Evolutionary conservation across 2,329 filamentous ascomycete species (phyloP).

Genomic region (Acephala macrosclerotiorum): DNA sequence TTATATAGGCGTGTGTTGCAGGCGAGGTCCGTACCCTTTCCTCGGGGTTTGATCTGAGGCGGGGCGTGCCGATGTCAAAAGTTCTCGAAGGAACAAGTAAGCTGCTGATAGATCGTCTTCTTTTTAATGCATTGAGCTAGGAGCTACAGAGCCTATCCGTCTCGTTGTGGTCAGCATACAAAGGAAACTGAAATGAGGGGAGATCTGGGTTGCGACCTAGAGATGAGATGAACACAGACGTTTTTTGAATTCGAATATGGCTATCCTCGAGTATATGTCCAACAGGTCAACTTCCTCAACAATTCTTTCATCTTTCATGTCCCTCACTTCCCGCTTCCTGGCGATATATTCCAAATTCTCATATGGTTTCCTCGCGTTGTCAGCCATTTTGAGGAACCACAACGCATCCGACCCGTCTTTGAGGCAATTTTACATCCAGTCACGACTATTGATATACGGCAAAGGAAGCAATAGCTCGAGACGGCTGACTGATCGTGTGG

Average conservation of each 20-base stretch:
- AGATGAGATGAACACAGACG: conserved; percentile 9
- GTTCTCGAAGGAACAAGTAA: conserved; percentile 14
- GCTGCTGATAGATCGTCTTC: conserved; percentile 21
- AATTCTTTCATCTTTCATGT: not conserved
- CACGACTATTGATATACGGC: conserved; percentile 17
- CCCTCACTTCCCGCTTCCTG: not conserved
- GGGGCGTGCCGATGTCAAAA: conserved; percentile 24
- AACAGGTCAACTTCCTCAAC: not conserved
- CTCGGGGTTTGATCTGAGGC: conserved; percentile 27
- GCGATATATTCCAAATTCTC: not conserved
- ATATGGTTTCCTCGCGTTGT: not conserved
- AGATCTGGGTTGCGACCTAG: conserved; percentile 9
- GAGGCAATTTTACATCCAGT: conserved; percentile 3
- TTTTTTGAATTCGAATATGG: not conserved
- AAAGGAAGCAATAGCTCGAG: conserved; percentile 22
- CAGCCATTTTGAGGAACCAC: not conserved
- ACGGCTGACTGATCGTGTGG: conserved; percentile 1
- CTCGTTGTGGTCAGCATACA: conserved; percentile 1
- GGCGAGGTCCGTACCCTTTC: conserved; percentile 13
- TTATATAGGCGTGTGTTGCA: conserved; percentile 1
- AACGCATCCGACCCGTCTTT: conserved; percentile 2
- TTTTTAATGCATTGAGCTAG: conserved; percentile 18
- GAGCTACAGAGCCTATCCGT: not conserved
- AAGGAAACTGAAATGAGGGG: not conserved
- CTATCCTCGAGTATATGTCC: not conserved